Percentiles rank a stretch among this genome's conserved stretches.
Conservation (phyloP, 257 asterid genomes). For the Henckelia pumila region DNA sequence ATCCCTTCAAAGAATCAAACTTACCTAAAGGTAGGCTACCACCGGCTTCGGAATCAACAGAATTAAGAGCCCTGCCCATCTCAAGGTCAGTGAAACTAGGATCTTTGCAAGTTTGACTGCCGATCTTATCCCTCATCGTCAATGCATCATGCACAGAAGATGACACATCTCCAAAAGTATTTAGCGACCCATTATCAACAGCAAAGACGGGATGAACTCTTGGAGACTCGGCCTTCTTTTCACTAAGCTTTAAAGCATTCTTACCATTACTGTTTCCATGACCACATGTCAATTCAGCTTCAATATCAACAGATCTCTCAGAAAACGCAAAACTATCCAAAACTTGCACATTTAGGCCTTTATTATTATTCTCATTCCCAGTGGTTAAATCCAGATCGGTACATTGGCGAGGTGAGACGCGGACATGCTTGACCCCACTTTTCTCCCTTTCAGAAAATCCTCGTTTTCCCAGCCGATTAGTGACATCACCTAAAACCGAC, state of each 20-base stretch:
- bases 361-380: constrained; percentile 42
- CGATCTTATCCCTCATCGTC: neutral
- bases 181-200: constrained; percentile 17
- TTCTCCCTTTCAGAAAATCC: constrained; percentile 37
- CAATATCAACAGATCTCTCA: constrained; percentile 23
- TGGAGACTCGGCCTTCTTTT: constrained; percentile 13
- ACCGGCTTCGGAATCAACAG: neutral
- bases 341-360: constrained; percentile 23
- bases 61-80: neutral
- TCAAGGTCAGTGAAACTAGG: neutral
- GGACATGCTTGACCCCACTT: constrained; percentile 33
- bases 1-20: no score
- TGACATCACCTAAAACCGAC: constrained; percentile 50
- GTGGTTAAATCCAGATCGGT: constrained; percentile 47
- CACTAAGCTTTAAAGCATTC: neutral
- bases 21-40: neutral
- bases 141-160: no score
- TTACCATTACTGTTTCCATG: constrained; percentile 3
- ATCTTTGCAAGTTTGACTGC: neutral
- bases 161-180: neutral
- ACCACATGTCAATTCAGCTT: constrained; percentile 21
- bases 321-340: constrained; percentile 20
- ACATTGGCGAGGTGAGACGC: no score
- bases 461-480: constrained; percentile 58
- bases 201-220: constrained; percentile 8